Conservation (phyloP, 2,329 filamentous ascomycete species). For the Whalleya microplaca region DNA sequence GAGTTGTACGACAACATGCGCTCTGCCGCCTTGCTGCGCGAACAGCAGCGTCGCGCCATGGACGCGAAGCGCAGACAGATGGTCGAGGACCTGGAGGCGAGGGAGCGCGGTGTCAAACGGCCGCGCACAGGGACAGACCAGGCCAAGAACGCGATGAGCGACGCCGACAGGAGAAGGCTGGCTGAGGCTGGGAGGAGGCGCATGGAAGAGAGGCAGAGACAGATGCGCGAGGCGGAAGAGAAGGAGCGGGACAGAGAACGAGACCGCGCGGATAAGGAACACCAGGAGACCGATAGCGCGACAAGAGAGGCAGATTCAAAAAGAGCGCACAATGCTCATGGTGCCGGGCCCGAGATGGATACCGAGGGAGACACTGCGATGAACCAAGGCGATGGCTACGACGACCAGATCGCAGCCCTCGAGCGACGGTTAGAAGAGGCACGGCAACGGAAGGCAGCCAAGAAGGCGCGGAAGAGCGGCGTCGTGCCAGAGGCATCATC, state of each 20-base stretch:
- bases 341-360: conserved; percentile 12
- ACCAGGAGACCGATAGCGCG: background rate
- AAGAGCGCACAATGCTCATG: conserved; percentile 31
- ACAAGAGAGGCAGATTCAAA: conserved; percentile 31
- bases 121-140: conserved; percentile 54
- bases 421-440: conserved; percentile 47
- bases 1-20: conserved; percentile 78
- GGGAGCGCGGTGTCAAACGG: conserved; percentile 70
- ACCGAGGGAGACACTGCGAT: conserved; percentile 26
- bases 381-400: conserved; percentile 34
- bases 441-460: conserved; percentile 41
- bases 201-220: conserved; percentile 46
- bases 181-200: conserved; percentile 41
- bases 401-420: conserved; percentile 48
- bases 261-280: conserved; percentile 36
- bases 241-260: conserved; percentile 45
- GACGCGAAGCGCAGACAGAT: conserved; percentile 73
- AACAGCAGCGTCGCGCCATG: conserved; percentile 73
- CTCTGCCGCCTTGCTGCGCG: conserved; percentile 70
- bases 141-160: conserved; percentile 20
- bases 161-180: conserved; percentile 37
- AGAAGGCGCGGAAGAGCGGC: conserved; percentile 43
- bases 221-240: conserved; percentile 47
- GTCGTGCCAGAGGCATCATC: conserved; percentile 15
- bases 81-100: conserved; percentile 82